Evolutionary conservation across 1,284 basidiomycete species (phyloP), one percentile per base, ranked within the genome.

Genomic region (Rhodofomes roseus): DNA sequence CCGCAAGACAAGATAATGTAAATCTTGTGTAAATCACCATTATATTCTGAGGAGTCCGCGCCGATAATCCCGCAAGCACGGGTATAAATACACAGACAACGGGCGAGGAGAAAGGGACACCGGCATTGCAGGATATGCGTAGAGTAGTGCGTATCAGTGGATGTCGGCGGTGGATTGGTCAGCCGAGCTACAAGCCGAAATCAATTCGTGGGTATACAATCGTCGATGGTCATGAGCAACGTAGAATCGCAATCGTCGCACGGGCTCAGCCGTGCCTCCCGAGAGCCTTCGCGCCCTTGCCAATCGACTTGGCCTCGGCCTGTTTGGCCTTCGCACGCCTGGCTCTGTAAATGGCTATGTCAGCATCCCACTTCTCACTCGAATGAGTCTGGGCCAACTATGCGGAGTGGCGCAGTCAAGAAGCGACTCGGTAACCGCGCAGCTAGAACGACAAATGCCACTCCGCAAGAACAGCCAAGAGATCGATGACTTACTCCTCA

Each of bases 261-360:
- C 7, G 18, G 12, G n/a, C 48, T 78, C 67, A 78, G 22, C 80
- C 82, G 66, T 85, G 82, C 29, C 84, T 77, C 16, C 85, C 85
- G 57, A 87, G 79, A 46, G 76, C 75, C 55, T 77, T 76, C 12
- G 80, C 80, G 57, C 73, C 79, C 73, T 82, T 85, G 70, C 76
- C 80, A 65, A 88, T 80, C 27, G 74, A 73, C 71, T 83, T 84
- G 2, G 81, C 80, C 64, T 85, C 82, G 25, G 78, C 79, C 66
- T 84, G 81, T 68, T 86, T 87, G 7, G 79, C 76, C 68, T 81
- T 82, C 12, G 84, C 83, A 56, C 81, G 80, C 58, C 74, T 74
- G 14, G 80, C 77, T 54, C 85, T 86, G 60, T 22, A 63, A 27
- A 44, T 20, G 25, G 23, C 7, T 41, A 2, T 18, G 12, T 44